Conservation (phyloP, 345 rosid species). For the Theobroma cacao region DNA sequence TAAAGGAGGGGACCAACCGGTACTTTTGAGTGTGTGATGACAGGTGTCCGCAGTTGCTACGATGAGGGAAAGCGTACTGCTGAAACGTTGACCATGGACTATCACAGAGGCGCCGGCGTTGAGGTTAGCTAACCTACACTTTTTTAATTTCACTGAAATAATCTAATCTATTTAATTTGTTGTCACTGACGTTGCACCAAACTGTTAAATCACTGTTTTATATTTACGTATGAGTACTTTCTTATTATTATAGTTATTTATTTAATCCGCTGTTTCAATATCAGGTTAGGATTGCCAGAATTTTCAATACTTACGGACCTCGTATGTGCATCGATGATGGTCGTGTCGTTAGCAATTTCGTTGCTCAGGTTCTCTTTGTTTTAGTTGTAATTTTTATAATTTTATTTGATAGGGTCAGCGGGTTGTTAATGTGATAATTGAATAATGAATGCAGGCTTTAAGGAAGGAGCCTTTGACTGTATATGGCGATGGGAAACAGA, state of each 20-base stretch:
- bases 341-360: conserved; percentile 97
- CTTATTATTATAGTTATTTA: background rate
- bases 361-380: conserved; percentile 67
- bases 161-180: background rate
- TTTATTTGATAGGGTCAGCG: background rate
- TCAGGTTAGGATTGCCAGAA: conserved; percentile 95
- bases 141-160: background rate
- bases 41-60: conserved; percentile 99
- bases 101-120: conserved; percentile 88
- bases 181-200: background rate
- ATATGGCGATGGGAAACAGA: conserved; percentile 99
- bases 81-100: conserved; percentile 96
- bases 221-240: background rate
- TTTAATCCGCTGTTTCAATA: too few species aligned
- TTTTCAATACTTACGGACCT: conserved; percentile 95
- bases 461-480: conserved; percentile 98
- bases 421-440: background rate
- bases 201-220: background rate
- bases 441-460: conserved; percentile 58
- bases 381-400: background rate
- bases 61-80: conserved; percentile 99
- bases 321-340: conserved; percentile 99
- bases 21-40: conserved; percentile 16
- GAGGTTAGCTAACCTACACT: conserved; percentile 47
- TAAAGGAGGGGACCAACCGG: background rate